phyloP scores from a whole-genome alignment of 352 stramenopile species.

The Saprolegnia diclina region DNA sequence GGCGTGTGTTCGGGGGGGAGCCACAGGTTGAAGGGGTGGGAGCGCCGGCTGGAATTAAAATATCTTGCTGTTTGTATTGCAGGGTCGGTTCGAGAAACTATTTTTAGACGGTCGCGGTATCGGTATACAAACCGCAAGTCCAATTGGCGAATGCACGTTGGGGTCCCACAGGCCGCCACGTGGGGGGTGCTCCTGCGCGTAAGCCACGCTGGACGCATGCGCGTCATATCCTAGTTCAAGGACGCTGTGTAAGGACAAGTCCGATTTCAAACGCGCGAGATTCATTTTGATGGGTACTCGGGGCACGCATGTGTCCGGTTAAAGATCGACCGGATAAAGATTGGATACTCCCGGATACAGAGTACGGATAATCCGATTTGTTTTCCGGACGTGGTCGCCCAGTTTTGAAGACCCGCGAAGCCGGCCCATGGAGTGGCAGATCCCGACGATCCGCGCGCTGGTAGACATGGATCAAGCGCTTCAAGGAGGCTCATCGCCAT shows the following conservation, averaged over 20 bases:
- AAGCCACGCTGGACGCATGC: not conserved
- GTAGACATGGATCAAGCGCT: not conserved
- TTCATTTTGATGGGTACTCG: too few relatives aligned
- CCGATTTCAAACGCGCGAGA: too few relatives aligned
- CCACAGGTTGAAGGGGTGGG: not conserved
- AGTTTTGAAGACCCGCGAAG: not conserved
- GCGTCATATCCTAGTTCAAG: not conserved
- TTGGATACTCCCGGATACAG: not conserved
- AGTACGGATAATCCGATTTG: not conserved
- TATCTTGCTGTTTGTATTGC: not conserved
- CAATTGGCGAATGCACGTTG: not conserved
- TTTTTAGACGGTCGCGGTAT: not conserved
- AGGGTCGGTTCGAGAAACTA: not conserved
- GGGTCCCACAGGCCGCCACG: not conserved
- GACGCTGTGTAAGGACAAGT: not conserved
- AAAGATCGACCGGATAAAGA: conserved; percentile 3
- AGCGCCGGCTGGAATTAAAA: not conserved
- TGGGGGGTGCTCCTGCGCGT: not conserved
- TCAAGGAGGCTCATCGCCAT: not conserved
- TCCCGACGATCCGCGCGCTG: conserved; percentile 19
- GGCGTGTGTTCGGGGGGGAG: not conserved
- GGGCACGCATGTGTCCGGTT: not conserved
- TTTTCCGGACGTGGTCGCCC: not conserved
- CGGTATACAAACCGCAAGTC: not conserved
- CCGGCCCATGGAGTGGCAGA: conserved; percentile 12